Evolutionary conservation across 139 green algal species (phyloP).

Genomic region (Coelastrella sp.): DNA sequence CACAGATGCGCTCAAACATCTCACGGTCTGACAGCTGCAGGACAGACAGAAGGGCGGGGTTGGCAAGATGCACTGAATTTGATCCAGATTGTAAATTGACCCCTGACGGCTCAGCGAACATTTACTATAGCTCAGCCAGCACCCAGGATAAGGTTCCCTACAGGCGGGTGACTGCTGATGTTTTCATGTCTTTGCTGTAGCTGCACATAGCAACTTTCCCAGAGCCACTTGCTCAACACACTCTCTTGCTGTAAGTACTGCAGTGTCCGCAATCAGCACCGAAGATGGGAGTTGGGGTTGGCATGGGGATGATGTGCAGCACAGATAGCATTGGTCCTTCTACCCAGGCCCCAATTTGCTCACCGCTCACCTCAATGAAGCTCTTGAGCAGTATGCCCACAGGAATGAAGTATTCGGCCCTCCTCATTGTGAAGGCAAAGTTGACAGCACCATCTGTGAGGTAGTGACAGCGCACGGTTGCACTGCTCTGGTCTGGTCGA

Average conservation of each 20-base stretch:
- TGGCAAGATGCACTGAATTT: too few relatives aligned
- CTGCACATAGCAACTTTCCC: background rate
- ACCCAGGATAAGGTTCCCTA: too few relatives aligned
- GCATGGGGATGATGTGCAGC: too few relatives aligned
- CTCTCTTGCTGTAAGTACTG: background rate
- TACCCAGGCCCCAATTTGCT: too few relatives aligned
- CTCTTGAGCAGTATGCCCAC: conserved; percentile 93
- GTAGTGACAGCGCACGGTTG: conserved; percentile 93
- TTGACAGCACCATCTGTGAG: conserved; percentile 86
- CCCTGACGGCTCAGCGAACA: too few relatives aligned
- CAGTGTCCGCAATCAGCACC: too few relatives aligned
- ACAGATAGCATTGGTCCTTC: background rate
- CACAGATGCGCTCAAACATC: conserved; percentile 87
- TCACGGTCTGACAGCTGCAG: conserved; percentile 86
- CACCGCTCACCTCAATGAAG: conserved; percentile 79
- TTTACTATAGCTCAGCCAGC: too few relatives aligned
- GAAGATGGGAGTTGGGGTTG: too few relatives aligned
- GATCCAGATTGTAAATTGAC: too few relatives aligned
- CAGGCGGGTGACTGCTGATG: too few relatives aligned
- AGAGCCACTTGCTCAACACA: background rate
- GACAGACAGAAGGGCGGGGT: background rate
- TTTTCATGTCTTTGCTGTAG: background rate
- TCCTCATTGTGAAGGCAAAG: conserved; percentile 83
- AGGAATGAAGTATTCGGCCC: conserved; percentile 95
- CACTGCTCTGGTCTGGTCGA: conserved; percentile 82